phyloP scores from a whole-genome alignment of 768 basidiomycete genomes.

The Panus rudis region DNA sequence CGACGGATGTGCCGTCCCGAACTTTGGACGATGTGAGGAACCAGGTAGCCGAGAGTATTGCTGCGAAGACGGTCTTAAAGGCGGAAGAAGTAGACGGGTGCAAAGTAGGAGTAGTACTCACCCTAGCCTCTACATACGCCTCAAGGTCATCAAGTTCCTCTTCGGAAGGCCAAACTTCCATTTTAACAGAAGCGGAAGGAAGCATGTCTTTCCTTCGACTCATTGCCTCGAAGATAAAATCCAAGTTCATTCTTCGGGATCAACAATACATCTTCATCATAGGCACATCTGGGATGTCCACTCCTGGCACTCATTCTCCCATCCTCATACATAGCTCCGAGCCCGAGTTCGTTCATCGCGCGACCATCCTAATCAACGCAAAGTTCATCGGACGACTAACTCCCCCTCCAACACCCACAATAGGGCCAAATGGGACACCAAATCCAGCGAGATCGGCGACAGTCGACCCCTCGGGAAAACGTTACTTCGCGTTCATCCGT shows the following conservation, averaged over 20 bases:
- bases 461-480: constrained; percentile 3
- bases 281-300: constrained; percentile 42
- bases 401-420: not conserved
- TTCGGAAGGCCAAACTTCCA: too few relatives aligned
- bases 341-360: constrained; percentile 53
- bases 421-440: too few relatives aligned
- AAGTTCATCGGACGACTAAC: constrained; percentile 63
- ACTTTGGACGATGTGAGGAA: constrained; percentile 56
- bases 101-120: constrained; percentile 52
- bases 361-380: constrained; percentile 53
- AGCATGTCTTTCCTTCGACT: not conserved
- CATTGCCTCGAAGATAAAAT: constrained; percentile 1
- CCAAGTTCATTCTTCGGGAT: not conserved
- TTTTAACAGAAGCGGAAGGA: too few relatives aligned
- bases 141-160: constrained; percentile 16
- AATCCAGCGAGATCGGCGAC: too few relatives aligned
- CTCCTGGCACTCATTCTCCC: constrained; percentile 17
- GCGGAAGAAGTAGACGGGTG: constrained; percentile 45
- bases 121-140: constrained; percentile 51
- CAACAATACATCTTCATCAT: constrained; percentile 48
- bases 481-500: constrained; percentile 35
- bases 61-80: constrained; percentile 44
- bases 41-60: constrained; percentile 53
- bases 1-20: constrained; percentile 29
- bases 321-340: constrained; percentile 56